Evolutionary conservation across 2,329 filamentous ascomycete species (phyloP).

Genomic region (Aspergillus candidus): DNA sequence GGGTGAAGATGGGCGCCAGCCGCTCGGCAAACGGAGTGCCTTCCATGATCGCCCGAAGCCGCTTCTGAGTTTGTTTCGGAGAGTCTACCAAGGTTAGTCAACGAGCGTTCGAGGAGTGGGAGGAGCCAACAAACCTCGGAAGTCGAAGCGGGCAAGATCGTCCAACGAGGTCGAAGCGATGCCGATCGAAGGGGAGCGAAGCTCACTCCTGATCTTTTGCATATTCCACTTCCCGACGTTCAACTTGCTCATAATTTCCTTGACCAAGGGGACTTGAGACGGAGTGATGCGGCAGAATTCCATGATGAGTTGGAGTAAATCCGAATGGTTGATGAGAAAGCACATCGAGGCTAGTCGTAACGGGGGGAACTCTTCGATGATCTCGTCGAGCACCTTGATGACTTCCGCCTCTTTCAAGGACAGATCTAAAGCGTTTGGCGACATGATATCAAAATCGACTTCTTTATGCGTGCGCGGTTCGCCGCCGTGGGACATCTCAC

Average conservation of each 20-base stretch:
- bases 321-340: constrained; percentile 84
- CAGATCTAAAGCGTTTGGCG: constrained; percentile 70
- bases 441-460: constrained; percentile 95
- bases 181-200: constrained; percentile 74
- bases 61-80: constrained; percentile 67
- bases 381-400: constrained; percentile 89
- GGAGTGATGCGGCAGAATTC: constrained; percentile 76
- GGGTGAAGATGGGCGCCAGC: constrained; percentile 58
- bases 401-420: constrained; percentile 89
- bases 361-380: constrained; percentile 72
- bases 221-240: constrained; percentile 77
- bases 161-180: constrained; percentile 85
- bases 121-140: constrained; percentile 54
- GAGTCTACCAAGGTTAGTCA: constrained; percentile 55
- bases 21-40: constrained; percentile 48
- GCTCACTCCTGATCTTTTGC: constrained; percentile 73
- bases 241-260: constrained; percentile 78
- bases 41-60: constrained; percentile 50
- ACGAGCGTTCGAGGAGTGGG: constrained; percentile 48
- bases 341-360: constrained; percentile 69
- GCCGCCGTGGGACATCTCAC: constrained; percentile 69
- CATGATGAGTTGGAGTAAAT: constrained; percentile 80
- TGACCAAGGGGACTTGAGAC: constrained; percentile 62
- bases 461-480: constrained; percentile 80
- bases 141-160: constrained; percentile 85